Percentiles rank a stretch among this genome's conserved stretches.
Conservation (phyloP, 495 filamentous ascomycete species). For the Evernia prunastri region DNA sequence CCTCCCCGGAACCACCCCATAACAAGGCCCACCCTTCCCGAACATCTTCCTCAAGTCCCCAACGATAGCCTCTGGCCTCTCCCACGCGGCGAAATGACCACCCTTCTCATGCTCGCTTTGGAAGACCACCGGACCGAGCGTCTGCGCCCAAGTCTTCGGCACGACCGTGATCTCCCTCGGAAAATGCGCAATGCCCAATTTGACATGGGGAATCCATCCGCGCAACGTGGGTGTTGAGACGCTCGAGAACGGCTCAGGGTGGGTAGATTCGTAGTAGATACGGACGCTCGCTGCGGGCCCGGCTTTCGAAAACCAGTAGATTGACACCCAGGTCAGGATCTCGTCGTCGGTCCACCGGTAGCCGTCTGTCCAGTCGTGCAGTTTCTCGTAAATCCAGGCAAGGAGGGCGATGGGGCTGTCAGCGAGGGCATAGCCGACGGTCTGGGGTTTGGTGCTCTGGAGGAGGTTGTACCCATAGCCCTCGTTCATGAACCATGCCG, state of each 20-base stretch:
- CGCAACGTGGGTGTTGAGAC: neutral
- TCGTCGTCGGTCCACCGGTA: constrained; percentile 66
- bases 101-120: constrained; percentile 46
- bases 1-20: constrained; percentile 31
- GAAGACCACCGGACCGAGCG: constrained; percentile 48
- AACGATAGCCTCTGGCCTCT: constrained; percentile 46
- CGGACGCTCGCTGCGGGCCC: constrained; percentile 49
- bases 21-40: constrained; percentile 38
- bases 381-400: constrained; percentile 65
- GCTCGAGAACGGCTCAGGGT: neutral
- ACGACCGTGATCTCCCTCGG: constrained; percentile 45
- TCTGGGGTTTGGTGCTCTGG: constrained; percentile 59
- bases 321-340: constrained; percentile 57
- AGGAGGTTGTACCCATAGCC: constrained; percentile 51
- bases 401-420: constrained; percentile 58
- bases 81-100: constrained; percentile 60
- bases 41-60: constrained; percentile 54
- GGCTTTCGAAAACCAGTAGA: constrained; percentile 54
- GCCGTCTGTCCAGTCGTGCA: constrained; percentile 59
- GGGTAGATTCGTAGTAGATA: constrained; percentile 53
- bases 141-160: constrained; percentile 44
- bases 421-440: constrained; percentile 49
- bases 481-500: constrained; percentile 44
- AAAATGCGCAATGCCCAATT: constrained; percentile 49
- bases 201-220: constrained; percentile 39